A percentile compares a stretch with the other conserved stretches of the same genome.
Conservation (phyloP, 1,139 yeast genomes). For the Sugiyamaella xylanicola region DNA sequence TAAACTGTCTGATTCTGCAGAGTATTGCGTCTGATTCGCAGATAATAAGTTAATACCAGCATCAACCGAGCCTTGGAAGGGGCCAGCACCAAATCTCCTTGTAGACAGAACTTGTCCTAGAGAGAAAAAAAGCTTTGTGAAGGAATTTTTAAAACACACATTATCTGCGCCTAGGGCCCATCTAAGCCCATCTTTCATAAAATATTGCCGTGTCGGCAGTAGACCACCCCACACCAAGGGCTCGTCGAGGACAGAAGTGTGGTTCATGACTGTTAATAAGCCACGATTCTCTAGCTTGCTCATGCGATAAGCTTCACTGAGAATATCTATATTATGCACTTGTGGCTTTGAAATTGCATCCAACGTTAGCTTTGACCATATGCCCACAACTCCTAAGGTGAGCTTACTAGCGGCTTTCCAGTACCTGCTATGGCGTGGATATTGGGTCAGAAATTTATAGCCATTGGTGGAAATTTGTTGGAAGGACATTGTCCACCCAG, state of each 20-base stretch:
- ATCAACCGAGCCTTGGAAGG: slow-evolving; percentile 87
- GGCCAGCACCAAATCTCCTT: slow-evolving; percentile 86
- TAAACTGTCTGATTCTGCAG: background rate
- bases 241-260: slow-evolving; percentile 92
- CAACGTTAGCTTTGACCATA: slow-evolving; percentile 64
- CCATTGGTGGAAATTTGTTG: slow-evolving; percentile 74
- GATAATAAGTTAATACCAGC: slow-evolving; percentile 85
- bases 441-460: slow-evolving; percentile 64
- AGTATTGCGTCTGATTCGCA: slow-evolving; percentile 11
- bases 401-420: slow-evolving; percentile 74
- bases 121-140: slow-evolving; percentile 58
- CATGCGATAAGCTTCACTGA: slow-evolving; percentile 62
- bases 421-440: slow-evolving; percentile 58
- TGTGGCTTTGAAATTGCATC: slow-evolving; percentile 63
- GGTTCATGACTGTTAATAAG: slow-evolving; percentile 88
- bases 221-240: slow-evolving; percentile 91
- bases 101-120: slow-evolving; percentile 87
- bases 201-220: slow-evolving; percentile 68
- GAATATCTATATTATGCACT: slow-evolving; percentile 60
- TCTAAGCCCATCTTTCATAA: slow-evolving; percentile 67
- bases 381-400: slow-evolving; percentile 68
- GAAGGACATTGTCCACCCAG: slow-evolving; percentile 57
- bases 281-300: slow-evolving; percentile 72
- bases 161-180: slow-evolving; percentile 97
- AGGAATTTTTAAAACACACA: slow-evolving; percentile 64